Conservation (phyloP, 2,329 filamentous ascomycete genomes). For the Dothistroma septosporum region DNA sequence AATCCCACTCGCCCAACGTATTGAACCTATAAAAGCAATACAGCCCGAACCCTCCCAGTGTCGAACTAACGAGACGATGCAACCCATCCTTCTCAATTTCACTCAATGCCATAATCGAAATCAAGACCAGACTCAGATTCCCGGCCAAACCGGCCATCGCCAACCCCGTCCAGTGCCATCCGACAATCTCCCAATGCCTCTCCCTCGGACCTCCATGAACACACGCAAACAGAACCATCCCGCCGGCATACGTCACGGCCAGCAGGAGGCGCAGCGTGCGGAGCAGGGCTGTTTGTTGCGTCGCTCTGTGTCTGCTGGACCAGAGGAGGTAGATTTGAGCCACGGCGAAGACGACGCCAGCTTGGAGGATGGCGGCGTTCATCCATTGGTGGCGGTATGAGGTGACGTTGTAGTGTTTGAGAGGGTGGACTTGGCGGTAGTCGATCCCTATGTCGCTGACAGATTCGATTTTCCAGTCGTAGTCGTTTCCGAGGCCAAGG, state of each 20-base stretch:
- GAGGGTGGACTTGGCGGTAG: constrained; percentile 24
- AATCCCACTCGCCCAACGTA: constrained; percentile 21
- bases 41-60: constrained; percentile 12
- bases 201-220: constrained; percentile 23
- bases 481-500: constrained; percentile 7
- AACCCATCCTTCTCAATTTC: constrained; percentile 9
- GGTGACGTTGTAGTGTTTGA: constrained; percentile 22
- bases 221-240: constrained; percentile 16
- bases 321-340: constrained; percentile 14
- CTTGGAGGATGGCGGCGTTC: constrained; percentile 18
- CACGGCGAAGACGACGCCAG: constrained; percentile 14
- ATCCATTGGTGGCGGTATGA: constrained; percentile 9
- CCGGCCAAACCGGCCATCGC: constrained; percentile 15
- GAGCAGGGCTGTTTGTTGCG: constrained; percentile 4
- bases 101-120: constrained; percentile 5
- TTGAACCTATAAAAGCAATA: constrained; percentile 21
- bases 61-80: constrained; percentile 15
- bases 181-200: constrained; percentile 19
- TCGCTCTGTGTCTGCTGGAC: constrained; percentile 2
- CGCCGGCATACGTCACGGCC: constrained; percentile 11
- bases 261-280: constrained; percentile 12
- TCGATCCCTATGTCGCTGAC: constrained; percentile 21
- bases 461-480: constrained; percentile 19
- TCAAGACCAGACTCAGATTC: constrained; percentile 19
- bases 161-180: constrained; percentile 23